phyloP scores from a whole-genome alignment of 164 flowering plant genomes.

The Sedum album region DNA sequence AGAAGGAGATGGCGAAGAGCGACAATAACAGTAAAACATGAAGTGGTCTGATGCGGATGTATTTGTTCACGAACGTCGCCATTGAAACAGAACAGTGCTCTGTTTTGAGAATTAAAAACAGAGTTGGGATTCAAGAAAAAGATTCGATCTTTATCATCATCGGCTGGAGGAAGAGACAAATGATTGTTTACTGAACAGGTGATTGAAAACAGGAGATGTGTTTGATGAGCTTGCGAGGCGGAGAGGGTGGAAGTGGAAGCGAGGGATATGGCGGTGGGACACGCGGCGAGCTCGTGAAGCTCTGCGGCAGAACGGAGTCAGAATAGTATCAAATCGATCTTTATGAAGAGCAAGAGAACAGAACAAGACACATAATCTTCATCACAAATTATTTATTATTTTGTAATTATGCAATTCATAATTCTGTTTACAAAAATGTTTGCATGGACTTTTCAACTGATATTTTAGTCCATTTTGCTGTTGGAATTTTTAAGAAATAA shows the following conservation, averaged over 20 bases:
- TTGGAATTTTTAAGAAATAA: too few species aligned
- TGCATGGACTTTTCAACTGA: too few species aligned
- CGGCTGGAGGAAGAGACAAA: not conserved
- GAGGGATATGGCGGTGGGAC: not conserved
- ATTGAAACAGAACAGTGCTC: not conserved
- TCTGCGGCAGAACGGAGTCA: not conserved
- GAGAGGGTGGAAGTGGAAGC: not conserved
- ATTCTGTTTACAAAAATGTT: too few species aligned
- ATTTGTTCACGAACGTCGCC: not conserved
- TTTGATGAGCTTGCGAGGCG: not conserved
- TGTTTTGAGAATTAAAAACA: not conserved
- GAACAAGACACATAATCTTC: not conserved
- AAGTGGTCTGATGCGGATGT: constrained; percentile 29
- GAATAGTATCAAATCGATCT: not conserved
- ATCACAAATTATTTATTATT: not conserved
- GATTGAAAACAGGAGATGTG: not conserved
- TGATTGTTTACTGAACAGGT: not conserved
- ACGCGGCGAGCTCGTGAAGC: constrained; percentile 4
- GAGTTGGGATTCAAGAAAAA: not conserved
- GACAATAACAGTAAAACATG: constrained; percentile 16
- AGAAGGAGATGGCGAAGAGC: constrained; percentile 51
- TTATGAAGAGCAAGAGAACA: not conserved
- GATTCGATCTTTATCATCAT: constrained; percentile 2
- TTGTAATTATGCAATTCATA: too few species aligned
- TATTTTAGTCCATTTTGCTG: not conserved